phyloP scores from a whole-genome alignment of 164 flowering plant genomes.

The Piper longum region DNA sequence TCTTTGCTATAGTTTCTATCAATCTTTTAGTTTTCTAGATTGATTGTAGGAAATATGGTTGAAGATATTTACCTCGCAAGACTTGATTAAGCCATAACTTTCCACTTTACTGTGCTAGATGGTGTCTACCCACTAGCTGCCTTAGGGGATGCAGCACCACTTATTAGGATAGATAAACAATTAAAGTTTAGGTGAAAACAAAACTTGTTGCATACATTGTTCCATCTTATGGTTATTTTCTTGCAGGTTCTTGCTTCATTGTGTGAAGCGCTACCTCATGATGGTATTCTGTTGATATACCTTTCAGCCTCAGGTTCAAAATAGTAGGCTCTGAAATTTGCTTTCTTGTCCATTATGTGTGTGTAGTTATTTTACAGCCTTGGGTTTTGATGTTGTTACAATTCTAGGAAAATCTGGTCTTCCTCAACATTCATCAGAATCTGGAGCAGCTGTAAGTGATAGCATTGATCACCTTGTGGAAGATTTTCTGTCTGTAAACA shows the following conservation, averaged over 20 bases:
- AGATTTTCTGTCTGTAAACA: conserved; percentile 26
- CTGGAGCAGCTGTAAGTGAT: conserved; percentile 19
- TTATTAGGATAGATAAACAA: too few relatives aligned
- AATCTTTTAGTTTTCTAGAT: too few relatives aligned
- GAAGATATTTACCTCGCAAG: too few relatives aligned
- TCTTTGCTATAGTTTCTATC: too few relatives aligned
- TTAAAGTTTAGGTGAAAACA: neutral
- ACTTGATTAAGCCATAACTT: too few relatives aligned
- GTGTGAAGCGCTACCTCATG: conserved; percentile 81
- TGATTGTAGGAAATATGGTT: too few relatives aligned
- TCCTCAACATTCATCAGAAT: conserved; percentile 20
- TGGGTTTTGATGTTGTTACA: conserved; percentile 3
- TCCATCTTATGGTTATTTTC: neutral
- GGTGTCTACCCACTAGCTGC: neutral
- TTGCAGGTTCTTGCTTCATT: conserved; percentile 67
- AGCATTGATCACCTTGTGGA: conserved; percentile 20
- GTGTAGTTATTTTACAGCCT: neutral
- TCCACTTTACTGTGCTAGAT: neutral
- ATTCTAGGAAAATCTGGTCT: conserved; percentile 38
- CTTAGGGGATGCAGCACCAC: too few relatives aligned
- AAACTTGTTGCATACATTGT: neutral
- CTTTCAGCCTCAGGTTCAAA: conserved; percentile 63
- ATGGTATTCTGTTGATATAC: conserved; percentile 75
- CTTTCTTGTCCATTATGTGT: neutral
- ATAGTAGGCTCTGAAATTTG: neutral